Conservation (phyloP, 805 yeast genomes). For the Ogataea henricii region DNA sequence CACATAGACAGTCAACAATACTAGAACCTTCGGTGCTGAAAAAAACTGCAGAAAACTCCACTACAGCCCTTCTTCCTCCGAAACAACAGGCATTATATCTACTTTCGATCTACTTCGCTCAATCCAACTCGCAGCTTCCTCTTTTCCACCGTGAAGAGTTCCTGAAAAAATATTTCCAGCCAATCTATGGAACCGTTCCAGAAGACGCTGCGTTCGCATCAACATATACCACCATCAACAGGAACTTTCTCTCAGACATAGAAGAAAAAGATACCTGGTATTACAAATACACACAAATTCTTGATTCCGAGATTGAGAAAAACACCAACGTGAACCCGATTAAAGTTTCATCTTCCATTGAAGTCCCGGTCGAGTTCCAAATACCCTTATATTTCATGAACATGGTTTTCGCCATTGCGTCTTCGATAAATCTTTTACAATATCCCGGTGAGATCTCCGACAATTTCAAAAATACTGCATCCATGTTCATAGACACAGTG, state of each 20-base stretch:
- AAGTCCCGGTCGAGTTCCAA: slow-evolving; percentile 50
- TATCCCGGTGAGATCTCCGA: slow-evolving; percentile 68
- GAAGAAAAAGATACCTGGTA: slow-evolving; percentile 49
- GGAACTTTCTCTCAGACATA: slow-evolving; percentile 29
- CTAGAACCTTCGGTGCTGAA: slow-evolving; percentile 33
- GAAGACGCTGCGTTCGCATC: slow-evolving; percentile 58
- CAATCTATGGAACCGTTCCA: slow-evolving; percentile 74
- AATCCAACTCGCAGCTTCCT: slow-evolving; percentile 82
- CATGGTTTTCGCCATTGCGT: slow-evolving; percentile 78
- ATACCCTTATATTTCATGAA: slow-evolving; percentile 70
- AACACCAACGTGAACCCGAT: slow-evolving; percentile 33
- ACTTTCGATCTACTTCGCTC: slow-evolving; percentile 67
- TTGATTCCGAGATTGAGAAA: slow-evolving; percentile 31
- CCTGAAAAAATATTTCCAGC: slow-evolving; percentile 64
- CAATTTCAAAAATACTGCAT: slow-evolving; percentile 68
- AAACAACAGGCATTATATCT: slow-evolving; percentile 69
- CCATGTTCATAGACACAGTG: slow-evolving; percentile 56
- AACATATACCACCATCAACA: slow-evolving; percentile 49
- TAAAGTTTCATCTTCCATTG: slow-evolving; percentile 39
- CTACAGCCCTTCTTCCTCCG: slow-evolving; percentile 62
- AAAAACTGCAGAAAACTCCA: slow-evolving; percentile 23
- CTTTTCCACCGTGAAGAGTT: slow-evolving; percentile 81
- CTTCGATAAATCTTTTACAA: slow-evolving; percentile 69
- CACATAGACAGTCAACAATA: slow-evolving; percentile 15
- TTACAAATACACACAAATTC: slow-evolving; percentile 39